Evolutionary conservation across 371 early-diverging fungal genomes (phyloP).

Genomic region (Mucor plumbeus): DNA sequence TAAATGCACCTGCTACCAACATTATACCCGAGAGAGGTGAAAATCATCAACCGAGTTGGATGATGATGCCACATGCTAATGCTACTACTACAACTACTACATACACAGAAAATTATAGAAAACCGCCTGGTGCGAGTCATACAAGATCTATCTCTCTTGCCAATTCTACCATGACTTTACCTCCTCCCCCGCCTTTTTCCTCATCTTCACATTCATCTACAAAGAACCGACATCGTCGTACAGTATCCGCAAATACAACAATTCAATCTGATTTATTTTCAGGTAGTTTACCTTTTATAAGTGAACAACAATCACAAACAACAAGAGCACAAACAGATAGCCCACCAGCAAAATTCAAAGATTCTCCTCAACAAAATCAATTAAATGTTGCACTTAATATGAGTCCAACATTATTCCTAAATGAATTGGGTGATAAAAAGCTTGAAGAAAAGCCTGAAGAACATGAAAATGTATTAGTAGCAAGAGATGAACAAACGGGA

Average conservation of each 20-base stretch:
- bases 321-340: constrained; percentile 28
- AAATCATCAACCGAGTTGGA: constrained; percentile 28
- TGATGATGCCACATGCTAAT: constrained; percentile 7
- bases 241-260: constrained; percentile 31
- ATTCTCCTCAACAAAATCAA: constrained; percentile 8
- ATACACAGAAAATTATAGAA: neutral
- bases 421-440: neutral
- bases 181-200: neutral
- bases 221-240: constrained; percentile 28
- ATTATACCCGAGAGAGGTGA: constrained; percentile 25
- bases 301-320: neutral
- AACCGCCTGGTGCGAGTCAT: constrained; percentile 31
- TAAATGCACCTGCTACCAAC: constrained; percentile 23
- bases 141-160: constrained; percentile 20
- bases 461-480: constrained; percentile 22
- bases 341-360: constrained; percentile 14
- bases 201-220: constrained; percentile 8
- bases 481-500: constrained; percentile 32
- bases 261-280: neutral
- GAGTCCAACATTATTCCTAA: constrained; percentile 5
- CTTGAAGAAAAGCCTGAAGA: constrained; percentile 7
- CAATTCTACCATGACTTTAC: neutral
- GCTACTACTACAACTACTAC: neutral
- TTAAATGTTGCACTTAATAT: constrained; percentile 25
- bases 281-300: constrained; percentile 11